phyloP scores from a whole-genome alignment of 2,329 filamentous ascomycete species.

The Chaetomium sp. region DNA sequence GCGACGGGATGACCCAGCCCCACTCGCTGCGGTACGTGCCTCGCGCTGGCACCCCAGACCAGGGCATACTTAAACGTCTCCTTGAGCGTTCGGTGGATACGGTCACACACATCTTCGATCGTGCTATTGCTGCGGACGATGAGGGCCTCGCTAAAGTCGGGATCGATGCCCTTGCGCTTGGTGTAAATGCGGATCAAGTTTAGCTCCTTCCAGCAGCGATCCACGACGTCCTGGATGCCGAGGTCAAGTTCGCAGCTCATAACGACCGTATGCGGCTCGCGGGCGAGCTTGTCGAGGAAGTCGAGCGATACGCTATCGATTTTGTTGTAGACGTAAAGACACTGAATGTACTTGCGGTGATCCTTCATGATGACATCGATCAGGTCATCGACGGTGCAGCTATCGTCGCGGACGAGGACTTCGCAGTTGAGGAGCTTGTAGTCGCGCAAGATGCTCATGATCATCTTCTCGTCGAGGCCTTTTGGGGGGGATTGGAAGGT shows the following conservation, averaged over 20 bases:
- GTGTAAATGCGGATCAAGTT: slow-evolving; percentile 89
- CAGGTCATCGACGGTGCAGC: slow-evolving; percentile 93
- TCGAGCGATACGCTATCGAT: slow-evolving; percentile 92
- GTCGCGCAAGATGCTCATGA: slow-evolving; percentile 94
- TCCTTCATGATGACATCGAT: slow-evolving; percentile 99
- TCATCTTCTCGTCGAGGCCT: slow-evolving; percentile 91
- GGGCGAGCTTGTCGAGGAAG: slow-evolving; percentile 84
- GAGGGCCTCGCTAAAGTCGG: slow-evolving; percentile 82
- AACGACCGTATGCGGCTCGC: slow-evolving; percentile 88
- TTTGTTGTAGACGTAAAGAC: slow-evolving; percentile 99
- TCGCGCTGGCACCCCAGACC: slow-evolving; percentile 94
- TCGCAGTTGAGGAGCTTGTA: slow-evolving; percentile 99
- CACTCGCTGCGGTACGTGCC: slow-evolving; percentile 89
- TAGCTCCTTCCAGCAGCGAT: slow-evolving; percentile 91
- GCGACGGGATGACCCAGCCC: slow-evolving; percentile 74
- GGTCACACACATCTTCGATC: slow-evolving; percentile 95
- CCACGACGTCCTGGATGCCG: slow-evolving; percentile 87
- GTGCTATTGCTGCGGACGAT: slow-evolving; percentile 85
- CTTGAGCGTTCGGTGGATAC: slow-evolving; percentile 88
- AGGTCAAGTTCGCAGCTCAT: slow-evolving; percentile 97
- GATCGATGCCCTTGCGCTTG: slow-evolving; percentile 88
- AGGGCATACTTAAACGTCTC: slow-evolving; percentile 98
- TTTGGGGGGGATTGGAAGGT: slow-evolving; percentile 89
- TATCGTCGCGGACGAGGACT: slow-evolving; percentile 88
- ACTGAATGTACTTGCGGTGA: slow-evolving; percentile 92